Base-by-base conservation (phyloP, 2,329 filamentous ascomycete species). In the Conoideocrella luteorostrata region DNA sequence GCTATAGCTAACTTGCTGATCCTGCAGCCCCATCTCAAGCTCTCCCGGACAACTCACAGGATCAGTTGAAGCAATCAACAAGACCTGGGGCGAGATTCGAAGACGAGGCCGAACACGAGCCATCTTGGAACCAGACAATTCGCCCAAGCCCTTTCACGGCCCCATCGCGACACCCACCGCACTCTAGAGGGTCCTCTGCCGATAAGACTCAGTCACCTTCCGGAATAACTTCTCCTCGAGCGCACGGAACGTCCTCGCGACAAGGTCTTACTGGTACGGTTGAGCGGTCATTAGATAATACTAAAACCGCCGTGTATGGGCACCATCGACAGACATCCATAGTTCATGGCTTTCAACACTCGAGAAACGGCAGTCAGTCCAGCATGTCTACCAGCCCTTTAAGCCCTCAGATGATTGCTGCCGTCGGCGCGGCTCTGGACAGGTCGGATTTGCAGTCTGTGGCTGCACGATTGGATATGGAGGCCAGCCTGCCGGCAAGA, bases 311-410 rank as follows among this genome's bases (percentile, higher is more conserved):
- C 26, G 58, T 70, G 20, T 82, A 97, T 72, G 88, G 87, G 47
- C 90, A 98, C 64, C 89, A 97, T 67, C 84, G 93, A 44, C 89
- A 98, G 69, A 95, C 91, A 1, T 97, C 91, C 39, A 96, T 97
- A 55, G 90, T 97, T 45, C 88, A 97, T 79, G 91, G 93, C 57
- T 83, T 95, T 53, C 90, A 95, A 63, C 93, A 98, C 78, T 79
- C 79, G 56, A 75, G 91, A 66, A 95, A 94, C 75, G 86, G 89
- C 55, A 96, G 90, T 68, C 80, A 85, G 58, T 80, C 82, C 51
- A 89, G 87, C 61, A 80, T 86, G 45, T 79, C 84, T 28, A 84
- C 84, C 22, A 95, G 86, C 63, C 91, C 91, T 46, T 72, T 96
- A 56, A 95, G 88, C 64, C 88, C 89, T 43, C 86, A 94, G 64